A percentile compares a stretch with the other conserved stretches of the same genome.
These are phyloP conservation scores for Kwoniella bestiolae DNA, from an alignment of 768 basidiomycete species.

Conservation along the genomic window DNA sequence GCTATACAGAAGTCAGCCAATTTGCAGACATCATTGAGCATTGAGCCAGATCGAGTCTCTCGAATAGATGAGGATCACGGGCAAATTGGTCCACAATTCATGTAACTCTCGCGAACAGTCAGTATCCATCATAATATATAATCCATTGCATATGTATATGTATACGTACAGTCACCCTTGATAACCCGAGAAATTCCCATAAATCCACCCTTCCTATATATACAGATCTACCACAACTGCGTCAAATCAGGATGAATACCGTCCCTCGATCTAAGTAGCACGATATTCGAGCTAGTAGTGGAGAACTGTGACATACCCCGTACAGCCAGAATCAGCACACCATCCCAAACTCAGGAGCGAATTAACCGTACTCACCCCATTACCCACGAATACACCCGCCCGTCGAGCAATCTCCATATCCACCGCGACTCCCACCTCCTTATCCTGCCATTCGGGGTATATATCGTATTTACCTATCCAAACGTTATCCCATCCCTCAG, in stretches of 20 bases:
- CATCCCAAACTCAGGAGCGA: neutral
- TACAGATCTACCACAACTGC: conserved; percentile 52
- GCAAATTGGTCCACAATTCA: no score
- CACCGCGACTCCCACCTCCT: conserved; percentile 51
- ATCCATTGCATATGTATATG: no score
- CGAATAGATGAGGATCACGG: no score
- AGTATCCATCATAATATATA: no score
- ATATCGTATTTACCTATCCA: conserved; percentile 46
- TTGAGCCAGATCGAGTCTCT: no score
- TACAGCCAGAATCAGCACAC: neutral
- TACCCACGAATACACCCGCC: conserved; percentile 56
- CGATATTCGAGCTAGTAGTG: conserved; percentile 52
- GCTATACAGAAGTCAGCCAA: no score
- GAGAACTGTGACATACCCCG: conserved; percentile 44
- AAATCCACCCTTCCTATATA: neutral
- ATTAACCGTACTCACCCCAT: conserved; percentile 47
- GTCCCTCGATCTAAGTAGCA: conserved; percentile 51
- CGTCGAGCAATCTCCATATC: conserved; percentile 56
- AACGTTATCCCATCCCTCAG: conserved; percentile 54
- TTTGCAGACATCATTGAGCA: no score
- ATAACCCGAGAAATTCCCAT: neutral
- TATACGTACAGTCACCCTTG: no score
- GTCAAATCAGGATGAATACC: conserved; percentile 56
- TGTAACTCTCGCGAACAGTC: no score
- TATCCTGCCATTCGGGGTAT: conserved; percentile 40